A percentile compares a stretch with the other conserved stretches of the same genome.
phyloP scores from a whole-genome alignment of 768 basidiomycete species.

The Clitopilus hobsonii region DNA sequence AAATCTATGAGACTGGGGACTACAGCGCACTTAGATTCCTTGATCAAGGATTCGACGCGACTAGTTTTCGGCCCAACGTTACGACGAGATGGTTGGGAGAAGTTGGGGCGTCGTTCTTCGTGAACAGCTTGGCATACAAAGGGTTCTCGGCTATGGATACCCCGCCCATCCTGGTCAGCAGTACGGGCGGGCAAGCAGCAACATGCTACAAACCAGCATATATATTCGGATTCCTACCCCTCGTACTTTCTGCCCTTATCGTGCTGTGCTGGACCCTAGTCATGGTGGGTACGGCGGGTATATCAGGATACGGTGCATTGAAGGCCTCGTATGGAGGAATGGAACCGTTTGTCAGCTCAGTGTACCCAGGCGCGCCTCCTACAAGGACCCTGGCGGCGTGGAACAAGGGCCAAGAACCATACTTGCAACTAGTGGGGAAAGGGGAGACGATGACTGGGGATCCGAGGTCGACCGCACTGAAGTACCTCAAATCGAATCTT shows the following conservation, averaged over 20 bases:
- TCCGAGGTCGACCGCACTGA: slow-evolving; percentile 4
- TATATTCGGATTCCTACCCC: background rate
- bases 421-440: slow-evolving; percentile 6
- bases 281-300: background rate
- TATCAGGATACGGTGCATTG: slow-evolving; percentile 2
- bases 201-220: background rate
- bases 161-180: background rate
- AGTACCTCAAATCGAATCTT: slow-evolving; percentile 5
- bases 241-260: background rate
- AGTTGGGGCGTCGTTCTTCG: background rate
- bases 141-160: background rate
- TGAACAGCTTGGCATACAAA: background rate
- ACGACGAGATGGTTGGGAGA: background rate
- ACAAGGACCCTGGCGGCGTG: slow-evolving; percentile 5
- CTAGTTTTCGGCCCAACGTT: background rate
- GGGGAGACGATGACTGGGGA: slow-evolving; percentile 6
- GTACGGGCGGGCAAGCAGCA: background rate
- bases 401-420: slow-evolving; percentile 4
- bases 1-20: background rate
- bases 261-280: background rate
- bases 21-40: background rate
- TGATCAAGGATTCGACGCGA: background rate
- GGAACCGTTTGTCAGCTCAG: slow-evolving; percentile 1
- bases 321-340: slow-evolving; percentile 6
- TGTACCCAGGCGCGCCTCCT: slow-evolving; percentile 1